These are phyloP conservation scores for Rhododendron mucronatum DNA, from an alignment of 148 eudicot species.

Conservation along the genomic window DNA sequence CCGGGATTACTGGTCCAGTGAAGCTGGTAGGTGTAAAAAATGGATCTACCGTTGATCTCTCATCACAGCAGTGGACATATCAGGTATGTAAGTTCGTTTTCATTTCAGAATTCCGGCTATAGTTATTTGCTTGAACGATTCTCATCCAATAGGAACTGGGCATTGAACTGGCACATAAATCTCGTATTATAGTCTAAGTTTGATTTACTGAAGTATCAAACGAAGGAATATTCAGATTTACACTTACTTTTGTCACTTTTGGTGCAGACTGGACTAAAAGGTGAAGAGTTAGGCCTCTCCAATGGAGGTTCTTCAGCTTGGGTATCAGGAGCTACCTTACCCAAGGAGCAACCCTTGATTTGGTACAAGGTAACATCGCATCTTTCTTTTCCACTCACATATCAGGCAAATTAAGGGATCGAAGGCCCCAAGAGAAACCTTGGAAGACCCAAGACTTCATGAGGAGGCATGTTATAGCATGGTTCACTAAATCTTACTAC, in stretches of 20 bases:
- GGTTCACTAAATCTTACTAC: too few relatives aligned
- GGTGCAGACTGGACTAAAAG: slow-evolving; percentile 47
- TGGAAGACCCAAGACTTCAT: not conserved
- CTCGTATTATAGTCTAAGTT: not conserved
- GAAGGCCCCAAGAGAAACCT: not conserved
- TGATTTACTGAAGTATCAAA: not conserved
- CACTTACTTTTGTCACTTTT: not conserved
- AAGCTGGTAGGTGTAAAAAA: slow-evolving; percentile 49
- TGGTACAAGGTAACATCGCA: slow-evolving; percentile 52
- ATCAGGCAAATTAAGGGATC: not conserved
- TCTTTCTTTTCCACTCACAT: not conserved
- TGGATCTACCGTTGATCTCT: slow-evolving; percentile 50
- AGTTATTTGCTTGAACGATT: not conserved
- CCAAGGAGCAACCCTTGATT: slow-evolving; percentile 42
- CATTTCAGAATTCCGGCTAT: not conserved
- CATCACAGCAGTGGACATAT: slow-evolving; percentile 79
- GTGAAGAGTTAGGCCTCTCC: slow-evolving; percentile 42
- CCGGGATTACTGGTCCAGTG: slow-evolving; percentile 86
- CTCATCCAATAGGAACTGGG: not conserved
- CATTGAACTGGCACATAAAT: not conserved
- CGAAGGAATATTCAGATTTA: not conserved
- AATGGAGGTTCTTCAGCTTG: slow-evolving; percentile 40
- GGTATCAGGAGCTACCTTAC: slow-evolving; percentile 36
- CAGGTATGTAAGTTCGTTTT: slow-evolving; percentile 44
- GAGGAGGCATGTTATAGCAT: not conserved